Percentiles rank a stretch among this genome's conserved stretches.
These are phyloP conservation scores for Irpex lacteus DNA, from an alignment of 1,284 basidiomycete species.

Conservation along the genomic window DNA sequence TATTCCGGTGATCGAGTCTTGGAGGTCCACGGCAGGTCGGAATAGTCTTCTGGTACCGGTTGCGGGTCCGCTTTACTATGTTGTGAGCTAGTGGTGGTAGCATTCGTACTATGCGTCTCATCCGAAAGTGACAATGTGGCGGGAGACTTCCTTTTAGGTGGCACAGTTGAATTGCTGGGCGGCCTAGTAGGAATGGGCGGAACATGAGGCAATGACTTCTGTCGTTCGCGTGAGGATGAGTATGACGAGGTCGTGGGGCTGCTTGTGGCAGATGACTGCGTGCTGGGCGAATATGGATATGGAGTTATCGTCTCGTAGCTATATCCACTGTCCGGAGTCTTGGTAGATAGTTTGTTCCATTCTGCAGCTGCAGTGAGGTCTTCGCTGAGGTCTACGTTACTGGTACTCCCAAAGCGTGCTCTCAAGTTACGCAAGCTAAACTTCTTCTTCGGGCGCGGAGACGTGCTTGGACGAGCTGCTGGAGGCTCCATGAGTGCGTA, in stretches of 20 bases:
- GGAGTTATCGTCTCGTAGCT: neutral
- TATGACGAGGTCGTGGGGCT: slow-evolving; percentile 5
- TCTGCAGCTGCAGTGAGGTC: neutral
- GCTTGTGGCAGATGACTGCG: neutral
- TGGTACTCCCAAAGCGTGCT: slow-evolving; percentile 4
- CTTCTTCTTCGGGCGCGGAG: slow-evolving; percentile 9
- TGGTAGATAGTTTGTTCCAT: neutral
- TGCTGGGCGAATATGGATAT: neutral
- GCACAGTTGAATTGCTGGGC: neutral
- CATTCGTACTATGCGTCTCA: neutral
- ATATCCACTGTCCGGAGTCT: neutral
- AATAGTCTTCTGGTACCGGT: neutral
- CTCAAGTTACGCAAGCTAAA: slow-evolving; percentile 10
- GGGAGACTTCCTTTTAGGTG: neutral
- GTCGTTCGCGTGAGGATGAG: slow-evolving; percentile 2
- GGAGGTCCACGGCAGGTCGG: neutral
- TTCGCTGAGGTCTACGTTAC: neutral
- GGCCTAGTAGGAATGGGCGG: neutral
- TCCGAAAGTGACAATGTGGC: neutral
- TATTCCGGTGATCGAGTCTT: neutral
- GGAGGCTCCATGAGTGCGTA: neutral
- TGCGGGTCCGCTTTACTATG: neutral
- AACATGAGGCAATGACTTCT: neutral
- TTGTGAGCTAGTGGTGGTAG: neutral
- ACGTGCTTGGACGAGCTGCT: neutral